phyloP scores from a whole-genome alignment of 495 filamentous ascomycete genomes.

The Articulospora tetracladia region DNA sequence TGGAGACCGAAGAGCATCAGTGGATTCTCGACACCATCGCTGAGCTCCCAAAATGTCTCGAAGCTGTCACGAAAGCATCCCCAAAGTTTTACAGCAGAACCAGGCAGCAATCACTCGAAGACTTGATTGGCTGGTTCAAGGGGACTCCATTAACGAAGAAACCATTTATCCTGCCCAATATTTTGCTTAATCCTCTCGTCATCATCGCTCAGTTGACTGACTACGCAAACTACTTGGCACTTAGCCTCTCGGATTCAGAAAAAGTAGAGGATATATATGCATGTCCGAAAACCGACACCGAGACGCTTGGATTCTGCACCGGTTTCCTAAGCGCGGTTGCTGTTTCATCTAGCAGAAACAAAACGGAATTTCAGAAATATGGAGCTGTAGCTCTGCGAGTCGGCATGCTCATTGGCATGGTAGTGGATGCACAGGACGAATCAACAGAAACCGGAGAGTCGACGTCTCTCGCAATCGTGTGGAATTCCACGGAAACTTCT shows the following conservation, averaged over 20 bases:
- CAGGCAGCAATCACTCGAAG: conserved; percentile 22
- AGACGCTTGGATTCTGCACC: conserved; percentile 6
- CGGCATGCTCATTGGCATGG: conserved; percentile 1
- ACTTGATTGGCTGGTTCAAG: conserved; percentile 27
- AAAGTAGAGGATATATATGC: background rate
- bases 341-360: background rate
- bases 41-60: conserved; percentile 29
- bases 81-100: conserved; percentile 21
- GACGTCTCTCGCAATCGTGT: conserved; percentile 26
- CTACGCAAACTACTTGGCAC: background rate
- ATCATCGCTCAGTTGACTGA: background rate
- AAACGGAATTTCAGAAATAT: background rate
- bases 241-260: background rate
- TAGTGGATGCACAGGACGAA: conserved; percentile 41
- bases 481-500: conserved; percentile 21
- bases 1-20: conserved; percentile 24
- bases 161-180: conserved; percentile 3
- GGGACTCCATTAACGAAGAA: background rate
- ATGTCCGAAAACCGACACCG: background rate
- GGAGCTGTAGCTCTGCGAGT: conserved; percentile 1
- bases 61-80: conserved; percentile 23
- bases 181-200: background rate
- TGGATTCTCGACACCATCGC: conserved; percentile 33
- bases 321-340: background rate
- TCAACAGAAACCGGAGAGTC: conserved; percentile 7